These are phyloP conservation scores for Bacterosira constricta DNA, from an alignment of 108 stramenopile genomes.

Conservation along the genomic window DNA sequence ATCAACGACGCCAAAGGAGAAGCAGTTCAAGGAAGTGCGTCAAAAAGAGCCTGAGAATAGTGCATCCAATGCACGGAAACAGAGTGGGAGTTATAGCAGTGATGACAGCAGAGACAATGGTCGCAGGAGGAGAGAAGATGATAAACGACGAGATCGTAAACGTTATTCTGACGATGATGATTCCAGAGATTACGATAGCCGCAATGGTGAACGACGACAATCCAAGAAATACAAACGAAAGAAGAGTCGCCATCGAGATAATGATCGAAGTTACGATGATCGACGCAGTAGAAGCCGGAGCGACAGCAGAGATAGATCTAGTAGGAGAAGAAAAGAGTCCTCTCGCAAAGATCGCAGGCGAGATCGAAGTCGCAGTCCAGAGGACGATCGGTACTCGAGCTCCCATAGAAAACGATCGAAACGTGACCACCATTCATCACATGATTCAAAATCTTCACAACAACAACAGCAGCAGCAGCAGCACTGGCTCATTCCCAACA, in stretches of 20 bases:
- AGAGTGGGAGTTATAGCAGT: neutral
- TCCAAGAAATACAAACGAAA: constrained; percentile 24
- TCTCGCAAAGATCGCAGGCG: constrained; percentile 8
- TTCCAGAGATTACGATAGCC: neutral
- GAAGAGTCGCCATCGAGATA: constrained; percentile 9
- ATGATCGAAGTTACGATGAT: constrained; percentile 11
- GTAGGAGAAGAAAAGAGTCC: constrained; percentile 11
- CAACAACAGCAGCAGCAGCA: constrained; percentile 1
- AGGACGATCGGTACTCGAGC: constrained; percentile 10
- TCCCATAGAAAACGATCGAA: constrained; percentile 12
- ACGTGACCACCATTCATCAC: neutral
- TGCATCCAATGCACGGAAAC: constrained; percentile 9
- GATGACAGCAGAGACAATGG: constrained; percentile 4
- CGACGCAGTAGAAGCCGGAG: constrained; percentile 22
- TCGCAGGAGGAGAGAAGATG: constrained; percentile 7
- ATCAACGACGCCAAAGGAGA: neutral
- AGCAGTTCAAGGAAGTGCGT: neutral
- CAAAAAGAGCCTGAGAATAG: constrained; percentile 1
- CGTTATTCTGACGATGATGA: neutral
- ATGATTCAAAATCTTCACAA: neutral
- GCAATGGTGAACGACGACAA: constrained; percentile 11
- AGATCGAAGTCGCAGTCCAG: constrained; percentile 12
- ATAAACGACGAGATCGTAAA: constrained; percentile 18
- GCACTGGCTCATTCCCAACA: constrained; percentile 82
- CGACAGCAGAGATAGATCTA: constrained; percentile 7